These are phyloP conservation scores for Astrephomene gubernaculifera DNA, from an alignment of 139 green algal genomes.

Conservation along the genomic window DNA sequence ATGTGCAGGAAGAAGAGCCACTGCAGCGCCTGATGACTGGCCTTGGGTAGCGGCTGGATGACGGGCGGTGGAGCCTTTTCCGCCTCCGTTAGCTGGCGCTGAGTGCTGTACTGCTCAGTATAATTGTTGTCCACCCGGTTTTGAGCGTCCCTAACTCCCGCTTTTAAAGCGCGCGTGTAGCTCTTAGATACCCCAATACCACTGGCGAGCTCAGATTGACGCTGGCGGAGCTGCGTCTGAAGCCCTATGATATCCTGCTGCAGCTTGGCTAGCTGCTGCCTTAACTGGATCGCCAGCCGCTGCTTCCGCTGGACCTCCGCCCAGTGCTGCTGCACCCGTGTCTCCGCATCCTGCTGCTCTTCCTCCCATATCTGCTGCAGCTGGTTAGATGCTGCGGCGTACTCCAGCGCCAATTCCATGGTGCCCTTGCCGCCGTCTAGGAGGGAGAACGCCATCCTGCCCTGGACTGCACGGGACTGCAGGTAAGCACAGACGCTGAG, in stretches of 20 bases:
- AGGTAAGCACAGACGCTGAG: conserved; percentile 62
- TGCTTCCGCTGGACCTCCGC: conserved; percentile 52
- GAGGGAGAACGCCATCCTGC: conserved; percentile 35
- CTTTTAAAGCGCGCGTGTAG: too few relatives aligned
- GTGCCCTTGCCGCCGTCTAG: conserved; percentile 35
- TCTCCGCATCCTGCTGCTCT: conserved; percentile 41
- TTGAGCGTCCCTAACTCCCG: too few relatives aligned
- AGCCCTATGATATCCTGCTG: background rate
- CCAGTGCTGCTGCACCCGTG: conserved; percentile 51
- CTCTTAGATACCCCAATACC: too few relatives aligned
- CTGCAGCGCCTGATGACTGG: background rate
- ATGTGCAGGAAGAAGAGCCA: conserved; percentile 73
- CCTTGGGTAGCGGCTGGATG: conserved; percentile 59
- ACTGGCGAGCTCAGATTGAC: too few relatives aligned
- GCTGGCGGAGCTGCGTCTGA: background rate
- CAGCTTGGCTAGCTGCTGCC: conserved; percentile 15
- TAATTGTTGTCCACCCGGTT: too few relatives aligned
- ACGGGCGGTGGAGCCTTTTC: conserved; percentile 49
- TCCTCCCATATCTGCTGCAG: conserved; percentile 27
- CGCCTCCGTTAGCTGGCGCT: too few relatives aligned
- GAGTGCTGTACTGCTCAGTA: too few relatives aligned
- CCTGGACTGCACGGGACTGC: background rate
- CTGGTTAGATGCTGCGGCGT: background rate
- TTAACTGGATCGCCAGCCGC: too few relatives aligned
- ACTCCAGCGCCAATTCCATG: conserved; percentile 46